These are phyloP conservation scores for Phaeosphaeria sp. DNA, from an alignment of 2,329 filamentous ascomycete genomes.

Conservation along the genomic window DNA sequence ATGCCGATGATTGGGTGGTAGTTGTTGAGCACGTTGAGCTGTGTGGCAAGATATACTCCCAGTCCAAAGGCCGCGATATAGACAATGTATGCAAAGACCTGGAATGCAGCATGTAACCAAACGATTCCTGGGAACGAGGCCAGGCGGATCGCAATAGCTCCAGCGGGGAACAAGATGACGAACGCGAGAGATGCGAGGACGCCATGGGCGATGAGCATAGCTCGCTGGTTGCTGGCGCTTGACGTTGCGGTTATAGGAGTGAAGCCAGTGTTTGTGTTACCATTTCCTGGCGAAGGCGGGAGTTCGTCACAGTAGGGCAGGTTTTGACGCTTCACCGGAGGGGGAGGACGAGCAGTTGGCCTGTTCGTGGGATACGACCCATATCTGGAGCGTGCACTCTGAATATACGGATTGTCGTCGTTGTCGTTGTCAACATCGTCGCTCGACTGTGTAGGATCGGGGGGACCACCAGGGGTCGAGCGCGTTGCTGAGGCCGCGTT, in stretches of 20 bases:
- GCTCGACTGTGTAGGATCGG: constrained; percentile 7
- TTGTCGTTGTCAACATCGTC: constrained; percentile 11
- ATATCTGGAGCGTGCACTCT: neutral
- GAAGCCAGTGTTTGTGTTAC: constrained; percentile 20
- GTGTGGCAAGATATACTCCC: constrained; percentile 57
- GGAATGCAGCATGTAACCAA: constrained; percentile 55
- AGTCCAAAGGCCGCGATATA: constrained; percentile 58
- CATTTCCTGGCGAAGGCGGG: constrained; percentile 6
- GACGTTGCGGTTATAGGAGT: constrained; percentile 15
- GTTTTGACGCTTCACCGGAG: constrained; percentile 22
- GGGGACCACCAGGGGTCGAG: constrained; percentile 5
- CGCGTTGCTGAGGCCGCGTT: constrained; percentile 21
- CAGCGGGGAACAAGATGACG: constrained; percentile 54
- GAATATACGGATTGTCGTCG: neutral
- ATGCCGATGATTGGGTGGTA: constrained; percentile 63
- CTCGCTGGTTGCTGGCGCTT: constrained; percentile 13
- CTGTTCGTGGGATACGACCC: neutral
- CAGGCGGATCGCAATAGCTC: constrained; percentile 52
- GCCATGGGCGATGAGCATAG: constrained; percentile 53
- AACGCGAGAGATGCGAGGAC: constrained; percentile 53
- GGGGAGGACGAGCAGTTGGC: constrained; percentile 26
- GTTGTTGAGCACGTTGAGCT: constrained; percentile 43
- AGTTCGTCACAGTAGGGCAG: constrained; percentile 40
- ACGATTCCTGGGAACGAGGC: constrained; percentile 52
- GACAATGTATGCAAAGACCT: constrained; percentile 56